These are phyloP conservation scores for Diaporthe aspalathi DNA, from an alignment of 2,329 filamentous ascomycete species.

Conservation along the genomic window DNA sequence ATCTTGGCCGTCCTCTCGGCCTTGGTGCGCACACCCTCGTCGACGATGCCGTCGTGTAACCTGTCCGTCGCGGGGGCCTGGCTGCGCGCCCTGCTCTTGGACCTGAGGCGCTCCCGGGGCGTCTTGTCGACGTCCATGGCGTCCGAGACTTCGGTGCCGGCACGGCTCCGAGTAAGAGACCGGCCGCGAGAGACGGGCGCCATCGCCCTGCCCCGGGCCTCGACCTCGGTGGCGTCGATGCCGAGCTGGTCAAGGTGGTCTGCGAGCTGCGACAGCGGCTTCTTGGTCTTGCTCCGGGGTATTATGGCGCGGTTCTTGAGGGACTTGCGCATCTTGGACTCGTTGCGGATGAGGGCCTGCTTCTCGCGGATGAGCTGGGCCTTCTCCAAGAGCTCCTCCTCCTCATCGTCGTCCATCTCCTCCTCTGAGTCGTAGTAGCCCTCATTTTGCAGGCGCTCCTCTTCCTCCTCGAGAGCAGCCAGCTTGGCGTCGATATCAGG, in stretches of 20 bases:
- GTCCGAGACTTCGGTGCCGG: slow-evolving; percentile 72
- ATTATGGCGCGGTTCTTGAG: slow-evolving; percentile 98
- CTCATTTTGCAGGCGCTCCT: slow-evolving; percentile 89
- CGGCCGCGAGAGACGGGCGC: slow-evolving; percentile 75
- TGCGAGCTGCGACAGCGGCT: slow-evolving; percentile 88
- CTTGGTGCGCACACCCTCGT: slow-evolving; percentile 75
- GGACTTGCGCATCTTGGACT: slow-evolving; percentile 92
- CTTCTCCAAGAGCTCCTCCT: slow-evolving; percentile 89
- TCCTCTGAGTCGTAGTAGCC: slow-evolving; percentile 92
- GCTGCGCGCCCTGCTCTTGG: slow-evolving; percentile 77
- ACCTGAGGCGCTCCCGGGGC: slow-evolving; percentile 71
- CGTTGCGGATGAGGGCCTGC: slow-evolving; percentile 90
- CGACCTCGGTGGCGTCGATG: slow-evolving; percentile 81
- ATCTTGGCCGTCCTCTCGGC: slow-evolving; percentile 90
- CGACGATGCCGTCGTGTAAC: slow-evolving; percentile 80
- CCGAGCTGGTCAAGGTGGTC: slow-evolving; percentile 86
- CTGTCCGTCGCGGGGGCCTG: slow-evolving; percentile 71
- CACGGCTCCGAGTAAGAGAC: slow-evolving; percentile 71
- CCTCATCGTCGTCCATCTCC: slow-evolving; percentile 86
- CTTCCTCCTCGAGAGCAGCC: slow-evolving; percentile 91
- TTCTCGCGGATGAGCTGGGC: slow-evolving; percentile 97
- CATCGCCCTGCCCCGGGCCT: slow-evolving; percentile 77
- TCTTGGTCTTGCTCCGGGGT: slow-evolving; percentile 82
- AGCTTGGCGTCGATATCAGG: slow-evolving; percentile 96
- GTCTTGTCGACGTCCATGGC: slow-evolving; percentile 79